A percentile compares a stretch with the other conserved stretches of the same genome.
phyloP scores from a whole-genome alignment of 108 stramenopile genomes.

The Ochromonas danica region DNA sequence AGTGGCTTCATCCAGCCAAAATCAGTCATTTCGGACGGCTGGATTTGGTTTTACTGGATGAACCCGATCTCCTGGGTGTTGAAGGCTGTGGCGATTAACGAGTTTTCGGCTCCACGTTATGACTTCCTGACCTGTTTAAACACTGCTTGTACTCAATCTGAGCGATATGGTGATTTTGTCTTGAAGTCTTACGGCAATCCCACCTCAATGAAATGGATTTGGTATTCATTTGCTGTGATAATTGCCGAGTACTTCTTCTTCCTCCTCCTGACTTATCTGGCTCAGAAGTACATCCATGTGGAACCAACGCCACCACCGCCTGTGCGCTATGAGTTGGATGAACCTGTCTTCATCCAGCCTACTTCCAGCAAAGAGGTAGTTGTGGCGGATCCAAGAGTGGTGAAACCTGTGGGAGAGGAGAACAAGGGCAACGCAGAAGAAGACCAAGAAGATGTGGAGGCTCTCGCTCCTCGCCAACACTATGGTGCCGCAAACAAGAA shows the following conservation, averaged over 20 bases:
- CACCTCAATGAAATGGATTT: not conserved
- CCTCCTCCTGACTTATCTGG: not conserved
- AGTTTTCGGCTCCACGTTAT: conserved; percentile 35
- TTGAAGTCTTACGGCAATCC: conserved; percentile 2
- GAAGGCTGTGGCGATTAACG: conserved; percentile 35
- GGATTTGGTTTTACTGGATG: conserved; percentile 46
- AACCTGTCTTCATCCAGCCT: too few species aligned
- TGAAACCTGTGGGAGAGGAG: not conserved
- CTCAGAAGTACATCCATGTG: not conserved
- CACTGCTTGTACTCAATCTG: not conserved
- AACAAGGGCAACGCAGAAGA: not conserved
- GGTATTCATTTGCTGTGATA: conserved; percentile 3
- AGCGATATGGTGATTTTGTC: not conserved
- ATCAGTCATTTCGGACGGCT: conserved; percentile 37
- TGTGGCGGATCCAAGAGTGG: too few species aligned
- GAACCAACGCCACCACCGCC: conserved; percentile 1
- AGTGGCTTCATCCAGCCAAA: conserved; percentile 51
- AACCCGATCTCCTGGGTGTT: conserved; percentile 48
- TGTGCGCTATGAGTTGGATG: not conserved
- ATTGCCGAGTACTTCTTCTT: conserved; percentile 14
- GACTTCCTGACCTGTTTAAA: not conserved
- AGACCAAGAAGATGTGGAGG: not conserved
- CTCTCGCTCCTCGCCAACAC: too few species aligned
- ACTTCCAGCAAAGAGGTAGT: too few species aligned
- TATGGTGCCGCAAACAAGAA: too few species aligned